Evolutionary conservation across 176 grass and related monocot species (phyloP), one percentile per base, ranked within the genome.

Genomic region (Zoysia pacifica): DNA sequence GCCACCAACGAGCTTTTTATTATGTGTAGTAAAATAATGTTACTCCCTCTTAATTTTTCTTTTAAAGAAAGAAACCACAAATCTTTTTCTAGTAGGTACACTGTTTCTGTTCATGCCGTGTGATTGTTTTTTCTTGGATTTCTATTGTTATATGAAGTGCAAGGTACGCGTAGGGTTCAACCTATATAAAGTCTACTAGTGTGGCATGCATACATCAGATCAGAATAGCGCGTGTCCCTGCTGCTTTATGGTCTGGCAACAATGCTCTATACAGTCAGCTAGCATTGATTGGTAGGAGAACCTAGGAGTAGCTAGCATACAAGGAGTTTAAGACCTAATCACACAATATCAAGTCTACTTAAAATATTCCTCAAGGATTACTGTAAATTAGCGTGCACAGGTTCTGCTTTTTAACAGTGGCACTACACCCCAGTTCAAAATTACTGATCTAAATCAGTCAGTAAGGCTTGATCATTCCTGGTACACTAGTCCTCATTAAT

Each of bases 101-200:
- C 38, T 78, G 48, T 67, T 79, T 79, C 50, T 54, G 28, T 44
- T 54, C 19, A 43, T 13, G 28, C 1, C 36, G 6, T 54, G 0
- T 12, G 20, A 15, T 16, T 48, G 3, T 16, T 69, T 19, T 39
- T 6, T 4, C 3, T 35, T 67, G 11, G 1, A 0, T 42, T 68
- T 35, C 36, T 10, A 38, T 15, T 3, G 19, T 19, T 75, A 55
- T 47, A 47, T 75, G 61, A 46, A 64, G 70, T 67, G 48, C 48
- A 74, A 65, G 70, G 70, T 74, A 64, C 62, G 81, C 19, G 37
- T 54, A 56, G 77, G 77, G 65, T 51, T 69, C 77, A 69, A 36
- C 77, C 77, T 69, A 80, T 45, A 15, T 56, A 58, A 58, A 65
- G 50, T 69, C 50, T 45, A 79, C 50, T 45, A 79, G 48, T 67